Evolutionary conservation across 2,329 filamentous ascomycete genomes (phyloP).

Genomic region (Stagonosporopsis vannaccii): DNA sequence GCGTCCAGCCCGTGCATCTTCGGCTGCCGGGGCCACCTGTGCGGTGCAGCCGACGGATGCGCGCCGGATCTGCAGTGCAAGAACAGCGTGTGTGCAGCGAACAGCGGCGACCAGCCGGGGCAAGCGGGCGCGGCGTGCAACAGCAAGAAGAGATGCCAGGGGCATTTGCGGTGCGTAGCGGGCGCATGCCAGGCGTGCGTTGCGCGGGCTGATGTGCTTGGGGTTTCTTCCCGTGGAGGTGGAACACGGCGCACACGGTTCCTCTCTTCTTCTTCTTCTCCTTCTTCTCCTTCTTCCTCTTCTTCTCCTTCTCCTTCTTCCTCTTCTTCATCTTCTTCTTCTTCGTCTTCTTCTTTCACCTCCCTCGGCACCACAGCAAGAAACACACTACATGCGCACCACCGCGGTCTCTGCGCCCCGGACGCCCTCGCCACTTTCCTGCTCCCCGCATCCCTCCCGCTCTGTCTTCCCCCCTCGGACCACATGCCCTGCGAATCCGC

Average conservation of each 20-base stretch:
- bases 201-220: background rate
- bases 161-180: slow-evolving; percentile 33
- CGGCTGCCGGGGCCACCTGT: slow-evolving; percentile 43
- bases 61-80: slow-evolving; percentile 38
- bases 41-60: slow-evolving; percentile 39
- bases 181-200: slow-evolving; percentile 35
- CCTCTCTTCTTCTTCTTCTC: too few species aligned
- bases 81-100: slow-evolving; percentile 40
- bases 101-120: slow-evolving; percentile 33
- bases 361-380: background rate
- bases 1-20: slow-evolving; percentile 38
- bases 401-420: background rate
- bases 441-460: background rate
- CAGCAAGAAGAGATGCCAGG: slow-evolving; percentile 38
- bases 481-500: background rate
- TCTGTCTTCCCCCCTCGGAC: background rate
- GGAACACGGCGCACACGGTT: too few species aligned
- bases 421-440: background rate
- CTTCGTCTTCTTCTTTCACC: too few species aligned
- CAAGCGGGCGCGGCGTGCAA: slow-evolving; percentile 36
- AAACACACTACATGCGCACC: too few species aligned
- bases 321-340: too few species aligned
- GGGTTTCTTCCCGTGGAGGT: too few species aligned
- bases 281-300: background rate
- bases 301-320: too few species aligned